Evolutionary conservation across 768 basidiomycete species (phyloP).

Genomic region (Sutorius australiensis): DNA sequence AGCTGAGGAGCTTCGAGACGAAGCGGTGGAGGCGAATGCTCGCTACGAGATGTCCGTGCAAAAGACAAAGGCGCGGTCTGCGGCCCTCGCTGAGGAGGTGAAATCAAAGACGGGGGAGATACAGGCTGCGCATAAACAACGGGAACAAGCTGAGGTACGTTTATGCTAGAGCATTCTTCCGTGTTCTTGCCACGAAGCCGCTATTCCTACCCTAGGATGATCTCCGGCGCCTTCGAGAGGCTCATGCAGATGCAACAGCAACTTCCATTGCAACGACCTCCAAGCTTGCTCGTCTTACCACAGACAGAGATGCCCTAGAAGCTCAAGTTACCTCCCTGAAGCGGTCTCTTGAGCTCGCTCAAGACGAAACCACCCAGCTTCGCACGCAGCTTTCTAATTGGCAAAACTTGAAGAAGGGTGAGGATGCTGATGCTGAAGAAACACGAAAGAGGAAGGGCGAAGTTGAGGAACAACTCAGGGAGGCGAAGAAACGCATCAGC

Average conservation of each 20-base stretch:
- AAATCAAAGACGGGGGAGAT: slow-evolving; percentile 41
- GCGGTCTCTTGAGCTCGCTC: slow-evolving; percentile 53
- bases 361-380: slow-evolving; percentile 51
- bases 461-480: slow-evolving; percentile 52
- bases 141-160: slow-evolving; percentile 45
- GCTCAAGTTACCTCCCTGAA: slow-evolving; percentile 53
- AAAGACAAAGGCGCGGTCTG: slow-evolving; percentile 30
- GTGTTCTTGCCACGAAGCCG: neutral
- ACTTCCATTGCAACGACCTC: slow-evolving; percentile 43
- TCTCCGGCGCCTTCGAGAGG: slow-evolving; percentile 43
- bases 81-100: slow-evolving; percentile 35
- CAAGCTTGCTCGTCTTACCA: slow-evolving; percentile 52
- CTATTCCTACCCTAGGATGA: slow-evolving; percentile 31
- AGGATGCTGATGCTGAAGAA: slow-evolving; percentile 53
- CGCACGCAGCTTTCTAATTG: slow-evolving; percentile 65
- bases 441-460: slow-evolving; percentile 52
- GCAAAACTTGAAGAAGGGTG: slow-evolving; percentile 63
- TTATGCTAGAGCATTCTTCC: neutral
- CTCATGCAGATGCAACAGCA: slow-evolving; percentile 47
- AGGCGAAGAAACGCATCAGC: slow-evolving; percentile 37
- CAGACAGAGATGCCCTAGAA: slow-evolving; percentile 57
- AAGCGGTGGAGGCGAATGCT: slow-evolving; percentile 12
- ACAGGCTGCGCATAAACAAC: slow-evolving; percentile 39
- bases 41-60: slow-evolving; percentile 28
- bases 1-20: slow-evolving; percentile 46